phyloP scores from a whole-genome alignment of 1,284 basidiomycete species.

The Cryptococcus jaspeensis region DNA sequence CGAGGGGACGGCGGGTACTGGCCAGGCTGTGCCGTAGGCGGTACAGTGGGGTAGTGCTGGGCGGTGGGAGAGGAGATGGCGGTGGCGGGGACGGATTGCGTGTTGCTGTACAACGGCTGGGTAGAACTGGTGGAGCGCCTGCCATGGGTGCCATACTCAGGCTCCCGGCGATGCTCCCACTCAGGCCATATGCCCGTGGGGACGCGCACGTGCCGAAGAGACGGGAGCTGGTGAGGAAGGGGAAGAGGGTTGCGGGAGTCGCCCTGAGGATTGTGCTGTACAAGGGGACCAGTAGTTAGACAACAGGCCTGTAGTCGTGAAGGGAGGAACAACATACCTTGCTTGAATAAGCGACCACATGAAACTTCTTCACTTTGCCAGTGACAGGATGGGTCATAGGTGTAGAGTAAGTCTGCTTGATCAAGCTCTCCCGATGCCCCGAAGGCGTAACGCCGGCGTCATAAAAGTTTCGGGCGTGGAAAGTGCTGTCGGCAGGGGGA shows the following conservation, averaged over 20 bases:
- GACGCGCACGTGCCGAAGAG: slow-evolving; percentile 38
- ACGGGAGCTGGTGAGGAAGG: slow-evolving; percentile 44
- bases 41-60: slow-evolving; percentile 12
- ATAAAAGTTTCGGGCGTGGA: slow-evolving; percentile 16
- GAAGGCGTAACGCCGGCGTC: slow-evolving; percentile 18
- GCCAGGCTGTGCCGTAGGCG: slow-evolving; percentile 15
- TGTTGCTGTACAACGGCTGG: no score
- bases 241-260: slow-evolving; percentile 42
- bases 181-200: slow-evolving; percentile 47
- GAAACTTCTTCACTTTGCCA: slow-evolving; percentile 46
- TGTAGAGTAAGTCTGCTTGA: slow-evolving; percentile 51
- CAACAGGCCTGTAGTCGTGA: background rate
- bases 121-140: background rate
- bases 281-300: background rate
- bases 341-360: slow-evolving; percentile 48
- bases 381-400: slow-evolving; percentile 46
- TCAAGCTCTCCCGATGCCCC: slow-evolving; percentile 34
- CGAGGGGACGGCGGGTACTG: slow-evolving; percentile 8
- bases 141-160: slow-evolving; percentile 25
- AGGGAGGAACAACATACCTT: slow-evolving; percentile 26
- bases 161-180: slow-evolving; percentile 42
- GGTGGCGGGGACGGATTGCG: slow-evolving; percentile 6
- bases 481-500: slow-evolving; percentile 17
- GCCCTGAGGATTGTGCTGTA: slow-evolving; percentile 44
- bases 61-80: slow-evolving; percentile 19